Percentiles rank a stretch among this genome's conserved stretches.
Conservation (phyloP, 2,329 filamentous ascomycete genomes). For the Microcyclospora tardicrescens region DNA sequence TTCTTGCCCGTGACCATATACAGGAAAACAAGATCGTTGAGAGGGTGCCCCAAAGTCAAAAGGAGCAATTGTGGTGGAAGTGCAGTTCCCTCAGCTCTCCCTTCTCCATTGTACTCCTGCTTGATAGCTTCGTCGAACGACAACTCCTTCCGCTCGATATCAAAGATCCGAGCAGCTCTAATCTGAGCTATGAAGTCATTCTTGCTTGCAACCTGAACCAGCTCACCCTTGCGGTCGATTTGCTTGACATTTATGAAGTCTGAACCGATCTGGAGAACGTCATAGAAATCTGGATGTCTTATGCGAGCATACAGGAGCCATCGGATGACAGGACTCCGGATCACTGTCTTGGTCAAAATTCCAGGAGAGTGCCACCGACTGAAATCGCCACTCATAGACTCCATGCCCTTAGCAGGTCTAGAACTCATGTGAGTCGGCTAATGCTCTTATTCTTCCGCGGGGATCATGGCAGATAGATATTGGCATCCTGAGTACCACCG, state of each 20-base stretch:
- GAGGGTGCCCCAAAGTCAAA: constrained; percentile 52
- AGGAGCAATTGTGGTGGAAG: constrained; percentile 71
- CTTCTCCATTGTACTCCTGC: constrained; percentile 13
- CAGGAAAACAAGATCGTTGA: constrained; percentile 62
- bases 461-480: too few species aligned
- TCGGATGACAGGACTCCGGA: constrained; percentile 61
- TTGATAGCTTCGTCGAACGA: constrained; percentile 8
- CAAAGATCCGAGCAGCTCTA: constrained; percentile 64
- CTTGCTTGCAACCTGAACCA: constrained; percentile 66
- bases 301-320: constrained; percentile 71
- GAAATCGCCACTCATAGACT: too few species aligned
- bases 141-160: constrained; percentile 18
- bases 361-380: constrained; percentile 36
- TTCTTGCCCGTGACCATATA: constrained; percentile 42
- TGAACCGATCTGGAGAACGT: constrained; percentile 78
- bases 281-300: constrained; percentile 55
- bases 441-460: too few species aligned
- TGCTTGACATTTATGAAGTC: constrained; percentile 71
- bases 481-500: too few species aligned
- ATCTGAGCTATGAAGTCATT: constrained; percentile 69
- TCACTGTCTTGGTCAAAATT: constrained; percentile 63
- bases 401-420: too few species aligned
- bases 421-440: too few species aligned
- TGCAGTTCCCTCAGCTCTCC: constrained; percentile 1
- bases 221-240: constrained; percentile 44